Base-by-base conservation (phyloP, 495 filamentous ascomycete species). In the Hypomontagnella monticulosa region DNA sequence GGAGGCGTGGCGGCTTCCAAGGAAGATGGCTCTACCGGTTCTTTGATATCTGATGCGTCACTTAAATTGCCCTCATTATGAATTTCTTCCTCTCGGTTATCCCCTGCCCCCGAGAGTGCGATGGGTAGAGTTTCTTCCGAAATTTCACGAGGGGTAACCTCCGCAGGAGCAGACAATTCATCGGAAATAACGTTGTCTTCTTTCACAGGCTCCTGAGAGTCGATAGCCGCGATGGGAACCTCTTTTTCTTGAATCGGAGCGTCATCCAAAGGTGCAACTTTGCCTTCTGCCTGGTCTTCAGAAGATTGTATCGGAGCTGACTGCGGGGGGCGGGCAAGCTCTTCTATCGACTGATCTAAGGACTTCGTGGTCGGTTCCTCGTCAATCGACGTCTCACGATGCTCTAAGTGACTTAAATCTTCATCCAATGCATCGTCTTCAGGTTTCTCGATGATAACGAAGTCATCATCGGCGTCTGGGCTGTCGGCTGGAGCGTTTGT, bases 371-470 rank as follows among this genome's bases (percentile, higher is more conserved):
- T 11, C 15, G 52, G 36, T 7, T 57, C 51, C 10, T 52, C 46
- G 15, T 57, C 15, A 4, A 11, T 15, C 30, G 9, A 5, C 6
- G 16, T 36, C 30, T n/a, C 10, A 8, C 23, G 23, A 27, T 56
- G 34, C 10, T 48, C 32, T 15, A 48, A 15, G 11, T 23, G 12
- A n/a, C 4, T 32, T 30, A 32, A 10, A 37, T 30, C n/a, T 55
- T 66, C 55, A 33, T 16, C 27, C 11, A 33, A 6, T 3, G 42
- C 33, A 12, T 1, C n/a, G 2, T 8, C 57, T 4, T 44, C 57
- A 18, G 57, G 23, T 23, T 63, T 57, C 30, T 57, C 60, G 32
- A 57, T 37, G 34, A 61, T 33, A 27, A 61, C 37, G 16, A 61
- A 51, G 12, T 56, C 51, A 49, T 56, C 57, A 32, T 52, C 57